Evolutionary conservation across 352 stramenopile species (phyloP), one percentile per base, ranked within the genome.

Genomic region (Plasmopara viticola): DNA sequence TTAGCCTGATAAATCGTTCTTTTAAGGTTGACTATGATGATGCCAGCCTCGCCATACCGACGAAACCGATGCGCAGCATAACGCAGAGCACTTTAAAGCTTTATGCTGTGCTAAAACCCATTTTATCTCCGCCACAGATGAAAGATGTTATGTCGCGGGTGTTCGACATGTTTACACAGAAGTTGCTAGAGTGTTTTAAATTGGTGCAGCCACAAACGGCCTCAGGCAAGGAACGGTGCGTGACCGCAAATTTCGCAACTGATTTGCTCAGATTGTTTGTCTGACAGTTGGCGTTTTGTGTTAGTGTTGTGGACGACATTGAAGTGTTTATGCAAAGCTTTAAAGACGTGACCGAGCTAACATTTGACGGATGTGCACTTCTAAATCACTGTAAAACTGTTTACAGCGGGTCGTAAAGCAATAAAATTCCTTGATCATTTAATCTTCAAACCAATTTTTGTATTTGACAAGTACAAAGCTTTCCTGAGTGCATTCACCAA

Each of bases 31-130:
- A 90, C 49, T 86, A 94, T 51, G 69, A 89, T 54, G 72, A 68
- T 18, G 52, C 55, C n/a, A 74, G 62, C n/a, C 53, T 87, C 6
- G 43, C 70, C 2, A 61, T 92, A 42, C 74, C 85, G 9, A 78
- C 68, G 5, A 93, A 84, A 37, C 92, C 86, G 15, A 92, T 98
- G 64, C 81, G 91, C n/a, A 91, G 93, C 17, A 95, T 98, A 56
- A 78, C 87, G n/a, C 87, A 89, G 25, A 97, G 89, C 62, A 97
- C 95, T 6, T 83, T 90, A 31, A 97, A 97, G 60, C 87, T 98
- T 56, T 91, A 98, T 68, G 87, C 91, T 46, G 94, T 98, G 29
- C 68, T 98, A 25, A 74, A 88, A 56, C 76, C 86, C 9, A 83
- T 98, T 37, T 77, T 98, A 8, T 96, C 95, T 9, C 72, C 80